Base-by-base conservation (phyloP, 2,329 filamentous ascomycete genomes). In the Colletotrichum neosansevieriae region DNA sequence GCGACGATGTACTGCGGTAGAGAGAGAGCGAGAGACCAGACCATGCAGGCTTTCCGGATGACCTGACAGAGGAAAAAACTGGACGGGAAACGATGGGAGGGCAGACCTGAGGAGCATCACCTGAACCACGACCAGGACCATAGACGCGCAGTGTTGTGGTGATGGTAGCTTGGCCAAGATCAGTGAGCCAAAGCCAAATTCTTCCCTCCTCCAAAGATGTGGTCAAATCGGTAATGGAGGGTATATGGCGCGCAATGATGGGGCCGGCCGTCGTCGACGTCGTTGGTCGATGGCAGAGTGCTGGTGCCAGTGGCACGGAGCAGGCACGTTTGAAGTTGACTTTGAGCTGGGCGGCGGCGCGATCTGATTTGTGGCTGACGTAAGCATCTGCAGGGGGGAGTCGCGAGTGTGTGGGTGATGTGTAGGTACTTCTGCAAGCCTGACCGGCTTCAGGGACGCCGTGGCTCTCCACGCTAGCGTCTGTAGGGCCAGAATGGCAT, bases 301-400 rank as follows among this genome's bases (percentile, higher is more conserved):
- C 36, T 64, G 47, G 53, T 68, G 45, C 45, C 58, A 74, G 75
- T 75, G 75, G 76, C 77, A 75, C 76, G 75, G 62, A 65, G 60
- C 65, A 63, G 50, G 51, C 62, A 71, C 74, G 80, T 82, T 82
- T 81, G 80, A 82, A 76, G 77, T 82, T 79, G 74, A 79, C 77
- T 77, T 79, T 76, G 72, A 72, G 73, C 75, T 76, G 75, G 73
- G 51, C 63, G 47, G 47, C 49, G 57, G 51, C 69, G 69, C 65
- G 61, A 62, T 58, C 53, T 76, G 73, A 76, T 77, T 78, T 70
- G 75, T 65, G 65, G 72, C 65, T 73, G 73, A 71, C 57, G 71
- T 73, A 74, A 74, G 71, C 73, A 57, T 45, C 58, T 71, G 70
- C 72, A 73, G 70, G 73, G 72, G 61, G 47, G 36, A n/a, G 21